A percentile compares a stretch with the other conserved stretches of the same genome.
Evolutionary conservation across 257 asterid genomes (phyloP).

Genomic region (Solanum habrochaites): DNA sequence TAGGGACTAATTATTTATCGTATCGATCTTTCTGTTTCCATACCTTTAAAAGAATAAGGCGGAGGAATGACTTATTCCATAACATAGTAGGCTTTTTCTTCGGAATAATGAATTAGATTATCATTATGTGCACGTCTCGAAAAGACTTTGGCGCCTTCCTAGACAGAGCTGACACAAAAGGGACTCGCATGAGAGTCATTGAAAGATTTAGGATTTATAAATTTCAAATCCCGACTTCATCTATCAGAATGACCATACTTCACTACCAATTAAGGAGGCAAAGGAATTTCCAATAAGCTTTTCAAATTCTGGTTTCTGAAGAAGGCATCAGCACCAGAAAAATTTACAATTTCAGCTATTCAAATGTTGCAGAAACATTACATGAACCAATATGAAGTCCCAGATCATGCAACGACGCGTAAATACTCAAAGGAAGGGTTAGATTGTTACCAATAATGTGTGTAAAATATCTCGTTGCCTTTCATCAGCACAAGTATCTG

Average conservation of each 20-base stretch:
- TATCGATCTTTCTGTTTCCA: not conserved
- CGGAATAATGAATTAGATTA: no score
- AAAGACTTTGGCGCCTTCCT: no score
- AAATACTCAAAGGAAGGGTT: not conserved
- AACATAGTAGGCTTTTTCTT: no score
- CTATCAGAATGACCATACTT: not conserved
- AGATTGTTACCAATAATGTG: not conserved
- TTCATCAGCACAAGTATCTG: not conserved
- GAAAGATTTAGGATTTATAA: not conserved
- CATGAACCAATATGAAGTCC: not conserved
- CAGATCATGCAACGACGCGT: not conserved
- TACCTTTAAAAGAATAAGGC: no score
- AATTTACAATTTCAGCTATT: not conserved
- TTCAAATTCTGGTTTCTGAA: not conserved
- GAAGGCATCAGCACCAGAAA: not conserved
- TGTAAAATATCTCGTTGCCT: not conserved
- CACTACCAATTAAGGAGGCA: not conserved
- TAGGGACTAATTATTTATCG: no score
- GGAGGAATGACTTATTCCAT: no score
- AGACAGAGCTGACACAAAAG: no score
- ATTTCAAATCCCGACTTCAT: not conserved
- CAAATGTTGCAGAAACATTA: not conserved
- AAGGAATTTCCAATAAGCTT: not conserved
- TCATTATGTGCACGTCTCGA: no score
- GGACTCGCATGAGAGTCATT: not conserved